phyloP scores from a whole-genome alignment of 2,329 filamentous ascomycete genomes.

The Microdochium nivale region DNA sequence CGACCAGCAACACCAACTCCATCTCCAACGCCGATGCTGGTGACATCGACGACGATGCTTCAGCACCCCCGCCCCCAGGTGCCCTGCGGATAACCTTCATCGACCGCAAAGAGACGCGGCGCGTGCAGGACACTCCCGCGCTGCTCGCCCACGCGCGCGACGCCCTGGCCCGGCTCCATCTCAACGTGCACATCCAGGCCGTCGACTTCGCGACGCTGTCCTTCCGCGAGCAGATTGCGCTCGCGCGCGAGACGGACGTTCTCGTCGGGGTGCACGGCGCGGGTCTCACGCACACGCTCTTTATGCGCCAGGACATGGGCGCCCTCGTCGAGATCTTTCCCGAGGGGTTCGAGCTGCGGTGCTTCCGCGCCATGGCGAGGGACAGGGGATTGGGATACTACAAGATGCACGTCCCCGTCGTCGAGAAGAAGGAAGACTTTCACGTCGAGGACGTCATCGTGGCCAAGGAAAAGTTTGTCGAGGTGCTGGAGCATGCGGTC shows the following conservation, averaged over 20 bases:
- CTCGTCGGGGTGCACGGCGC: constrained; percentile 35
- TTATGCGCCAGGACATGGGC: constrained; percentile 21
- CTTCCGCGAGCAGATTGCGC: constrained; percentile 24
- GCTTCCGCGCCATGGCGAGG: constrained; percentile 31
- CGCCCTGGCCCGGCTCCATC: constrained; percentile 13
- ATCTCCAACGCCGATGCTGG: no score
- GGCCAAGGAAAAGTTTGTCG: background rate
- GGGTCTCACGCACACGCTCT: constrained; percentile 31
- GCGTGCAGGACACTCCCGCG: constrained; percentile 16
- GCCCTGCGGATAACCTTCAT: background rate
- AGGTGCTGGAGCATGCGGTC: background rate
- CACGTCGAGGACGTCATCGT: background rate
- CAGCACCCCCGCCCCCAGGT: background rate
- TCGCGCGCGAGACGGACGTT: constrained; percentile 27
- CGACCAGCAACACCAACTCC: background rate
- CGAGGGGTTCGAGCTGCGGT: constrained; percentile 20
- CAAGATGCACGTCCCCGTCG: background rate
- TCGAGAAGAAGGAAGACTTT: background rate
- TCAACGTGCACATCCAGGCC: constrained; percentile 15
- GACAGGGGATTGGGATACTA: constrained; percentile 26
- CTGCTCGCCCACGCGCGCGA: constrained; percentile 13
- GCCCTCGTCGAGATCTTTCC: constrained; percentile 34
- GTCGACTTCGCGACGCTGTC: constrained; percentile 29
- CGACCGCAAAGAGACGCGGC: background rate
- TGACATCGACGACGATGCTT: background rate